Conservation (phyloP, 2,329 filamentous ascomycete species). For the Alternaria arborescens region DNA sequence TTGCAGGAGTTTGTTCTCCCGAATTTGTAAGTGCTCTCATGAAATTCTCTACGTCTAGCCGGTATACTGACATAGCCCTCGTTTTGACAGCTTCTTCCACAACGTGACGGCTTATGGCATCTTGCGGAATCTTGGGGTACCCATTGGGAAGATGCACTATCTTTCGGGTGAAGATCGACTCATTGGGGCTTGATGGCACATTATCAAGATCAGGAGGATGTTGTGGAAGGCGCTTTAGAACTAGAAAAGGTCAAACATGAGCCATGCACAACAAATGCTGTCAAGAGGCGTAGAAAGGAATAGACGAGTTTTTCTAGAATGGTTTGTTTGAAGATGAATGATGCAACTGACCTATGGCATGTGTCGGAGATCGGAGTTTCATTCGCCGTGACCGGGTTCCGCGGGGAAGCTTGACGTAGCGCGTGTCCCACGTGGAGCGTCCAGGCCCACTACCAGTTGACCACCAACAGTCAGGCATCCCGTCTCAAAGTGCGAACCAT, state of each 20-base stretch:
- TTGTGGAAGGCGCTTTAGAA: no score
- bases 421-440: neutral
- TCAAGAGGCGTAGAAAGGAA: neutral
- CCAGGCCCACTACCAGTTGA: slow-evolving; percentile 1
- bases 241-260: neutral
- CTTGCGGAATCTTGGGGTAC: neutral
- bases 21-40: neutral
- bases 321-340: neutral
- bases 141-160: neutral
- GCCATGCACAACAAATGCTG: neutral
- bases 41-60: neutral
- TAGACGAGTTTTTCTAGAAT: neutral
- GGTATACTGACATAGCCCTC: neutral
- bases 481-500: neutral
- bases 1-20: neutral
- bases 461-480: neutral
- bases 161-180: neutral
- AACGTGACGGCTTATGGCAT: neutral
- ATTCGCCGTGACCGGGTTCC: slow-evolving; percentile 6
- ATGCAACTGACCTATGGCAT: neutral
- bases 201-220: neutral
- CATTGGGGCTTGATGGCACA: neutral
- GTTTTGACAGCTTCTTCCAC: neutral
- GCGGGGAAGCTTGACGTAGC: slow-evolving; percentile 11
- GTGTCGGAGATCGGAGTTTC: neutral